Conservation (phyloP, 306 rosid species). For the Ziziphus jujuba region DNA sequence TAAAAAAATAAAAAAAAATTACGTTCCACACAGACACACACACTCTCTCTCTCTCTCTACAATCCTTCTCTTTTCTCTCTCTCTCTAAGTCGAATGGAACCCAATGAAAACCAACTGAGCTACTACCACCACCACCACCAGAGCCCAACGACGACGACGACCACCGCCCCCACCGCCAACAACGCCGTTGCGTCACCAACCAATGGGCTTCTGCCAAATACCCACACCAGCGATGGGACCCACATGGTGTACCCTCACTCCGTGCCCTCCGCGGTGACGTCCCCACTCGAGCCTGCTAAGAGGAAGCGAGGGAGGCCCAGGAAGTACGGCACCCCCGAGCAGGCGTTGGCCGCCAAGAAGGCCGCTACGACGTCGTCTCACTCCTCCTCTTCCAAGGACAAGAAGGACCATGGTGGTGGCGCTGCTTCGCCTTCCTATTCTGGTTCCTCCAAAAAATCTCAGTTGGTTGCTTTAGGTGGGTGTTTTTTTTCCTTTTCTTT, state of each 20-base stretch:
- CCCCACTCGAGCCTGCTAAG: conserved; percentile 61
- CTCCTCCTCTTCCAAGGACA: conserved; percentile 52
- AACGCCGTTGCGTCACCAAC: conserved; percentile 39
- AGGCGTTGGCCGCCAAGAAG: conserved; percentile 86
- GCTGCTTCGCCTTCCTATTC: conserved; percentile 49
- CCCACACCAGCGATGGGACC: conserved; percentile 48
- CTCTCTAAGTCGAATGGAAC: conserved; percentile 67
- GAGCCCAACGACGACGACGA: conserved; percentile 27
- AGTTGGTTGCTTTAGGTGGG: conserved; percentile 52
- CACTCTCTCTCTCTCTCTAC: conserved; percentile 18
- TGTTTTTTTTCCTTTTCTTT: not conserved
- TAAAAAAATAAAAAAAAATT: conserved; percentile 25
- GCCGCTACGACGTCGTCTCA: conserved; percentile 77
- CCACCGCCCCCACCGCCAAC: conserved; percentile 28
- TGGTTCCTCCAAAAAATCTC: conserved; percentile 60
- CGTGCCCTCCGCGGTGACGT: conserved; percentile 59
- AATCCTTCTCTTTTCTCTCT: conserved; percentile 22
- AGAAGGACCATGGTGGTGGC: conserved; percentile 37
- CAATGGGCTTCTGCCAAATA: conserved; percentile 55
- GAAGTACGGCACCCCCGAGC: conserved; percentile 84
- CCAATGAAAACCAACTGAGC: conserved; percentile 82
- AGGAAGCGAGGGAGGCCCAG: conserved; percentile 90
- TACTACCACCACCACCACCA: conserved; percentile 50
- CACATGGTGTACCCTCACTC: conserved; percentile 76
- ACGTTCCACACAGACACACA: conserved; percentile 36